A percentile compares a stretch with the other conserved stretches of the same genome.
phyloP scores from a whole-genome alignment of 1,284 basidiomycete species.

The Tremellales sp. region DNA sequence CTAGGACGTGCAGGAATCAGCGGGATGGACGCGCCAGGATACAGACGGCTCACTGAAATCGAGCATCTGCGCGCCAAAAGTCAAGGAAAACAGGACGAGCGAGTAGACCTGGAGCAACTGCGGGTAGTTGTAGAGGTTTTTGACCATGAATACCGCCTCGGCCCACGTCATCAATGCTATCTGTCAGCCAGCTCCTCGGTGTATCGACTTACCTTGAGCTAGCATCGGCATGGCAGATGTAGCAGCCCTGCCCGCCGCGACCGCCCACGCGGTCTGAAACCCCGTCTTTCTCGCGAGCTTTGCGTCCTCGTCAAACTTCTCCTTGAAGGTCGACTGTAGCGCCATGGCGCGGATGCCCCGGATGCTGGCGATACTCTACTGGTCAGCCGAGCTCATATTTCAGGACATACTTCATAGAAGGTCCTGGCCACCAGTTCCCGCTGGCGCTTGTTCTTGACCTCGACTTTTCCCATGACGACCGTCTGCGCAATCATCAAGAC shows the following conservation, averaged over 20 bases:
- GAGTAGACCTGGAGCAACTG: slow-evolving; percentile 87
- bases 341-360: slow-evolving; percentile 85
- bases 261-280: slow-evolving; percentile 70
- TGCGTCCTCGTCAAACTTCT: slow-evolving; percentile 63
- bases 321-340: slow-evolving; percentile 70
- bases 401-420: slow-evolving; percentile 71
- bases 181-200: neutral
- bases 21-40: neutral
- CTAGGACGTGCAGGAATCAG: slow-evolving; percentile 47
- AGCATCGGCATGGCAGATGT: slow-evolving; percentile 79
- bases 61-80: slow-evolving; percentile 84
- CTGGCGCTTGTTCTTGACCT: slow-evolving; percentile 73
- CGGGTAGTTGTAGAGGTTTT: slow-evolving; percentile 77
- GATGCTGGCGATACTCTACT: slow-evolving; percentile 74
- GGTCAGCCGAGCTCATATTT: slow-evolving; percentile 9
- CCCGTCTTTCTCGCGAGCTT: slow-evolving; percentile 64
- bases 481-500: slow-evolving; percentile 69
- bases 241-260: slow-evolving; percentile 78
- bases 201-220: slow-evolving; percentile 56
- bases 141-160: slow-evolving; percentile 74
- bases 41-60: slow-evolving; percentile 65
- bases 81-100: slow-evolving; percentile 87
- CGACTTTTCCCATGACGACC: slow-evolving; percentile 63
- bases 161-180: slow-evolving; percentile 82
- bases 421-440: slow-evolving; percentile 78